These are phyloP conservation scores for Kwoniella botswanensis DNA, from an alignment of 768 basidiomycete species.

Conservation along the genomic window DNA sequence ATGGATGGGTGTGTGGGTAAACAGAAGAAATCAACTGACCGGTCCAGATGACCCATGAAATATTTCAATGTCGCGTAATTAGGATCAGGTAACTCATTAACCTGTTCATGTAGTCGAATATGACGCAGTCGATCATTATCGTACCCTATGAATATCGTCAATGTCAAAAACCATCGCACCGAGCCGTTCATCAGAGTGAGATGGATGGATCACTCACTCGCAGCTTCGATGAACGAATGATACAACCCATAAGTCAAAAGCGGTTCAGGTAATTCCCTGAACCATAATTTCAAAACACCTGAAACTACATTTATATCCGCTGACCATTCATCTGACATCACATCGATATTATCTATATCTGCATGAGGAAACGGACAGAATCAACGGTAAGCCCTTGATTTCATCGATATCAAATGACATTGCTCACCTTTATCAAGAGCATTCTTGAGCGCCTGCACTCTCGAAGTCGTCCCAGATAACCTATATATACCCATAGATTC, in stretches of 20 bases:
- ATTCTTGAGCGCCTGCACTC: constrained; percentile 80
- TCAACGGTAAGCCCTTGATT: neutral
- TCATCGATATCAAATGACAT: neutral
- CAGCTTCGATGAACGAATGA: constrained; percentile 91
- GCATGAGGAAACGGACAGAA: constrained; percentile 4
- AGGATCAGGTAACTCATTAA: constrained; percentile 97
- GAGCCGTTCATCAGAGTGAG: neutral
- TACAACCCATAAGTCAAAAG: constrained; percentile 81
- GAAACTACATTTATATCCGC: constrained; percentile 94
- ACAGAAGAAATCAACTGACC: constrained; percentile 62
- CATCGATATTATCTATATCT: constrained; percentile 86
- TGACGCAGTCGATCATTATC: constrained; percentile 95
- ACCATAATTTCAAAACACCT: constrained; percentile 93
- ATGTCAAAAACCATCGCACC: constrained; percentile 60
- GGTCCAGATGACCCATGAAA: constrained; percentile 90
- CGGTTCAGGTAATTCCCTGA: constrained; percentile 94
- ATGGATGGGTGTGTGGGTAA: neutral
- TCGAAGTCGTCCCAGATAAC: constrained; percentile 86
- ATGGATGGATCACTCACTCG: constrained; percentile 67
- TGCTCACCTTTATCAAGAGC: constrained; percentile 78
- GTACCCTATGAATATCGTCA: constrained; percentile 60
- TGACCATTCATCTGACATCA: constrained; percentile 87
- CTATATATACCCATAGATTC: constrained; percentile 88
- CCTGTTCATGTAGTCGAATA: constrained; percentile 93
- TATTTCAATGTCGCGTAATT: constrained; percentile 97